A percentile compares a stretch with the other conserved stretches of the same genome.
Conservation (phyloP, 192 early-diverging fungal species). For the Rhizoclosmatium globosum region DNA sequence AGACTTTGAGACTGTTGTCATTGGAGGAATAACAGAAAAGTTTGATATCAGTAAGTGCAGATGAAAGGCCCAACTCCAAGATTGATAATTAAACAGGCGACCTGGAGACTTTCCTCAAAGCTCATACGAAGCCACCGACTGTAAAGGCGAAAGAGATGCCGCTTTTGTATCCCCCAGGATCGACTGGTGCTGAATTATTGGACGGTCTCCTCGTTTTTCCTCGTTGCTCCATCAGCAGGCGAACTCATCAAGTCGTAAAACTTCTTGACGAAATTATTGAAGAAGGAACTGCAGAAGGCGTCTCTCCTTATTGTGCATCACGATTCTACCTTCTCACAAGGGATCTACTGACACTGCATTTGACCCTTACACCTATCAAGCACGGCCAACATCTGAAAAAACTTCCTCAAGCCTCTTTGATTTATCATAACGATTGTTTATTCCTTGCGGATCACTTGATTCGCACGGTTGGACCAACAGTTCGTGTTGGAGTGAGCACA, state of each 20-base stretch:
- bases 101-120: too few relatives aligned
- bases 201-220: background rate
- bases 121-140: background rate
- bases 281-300: conserved; percentile 20
- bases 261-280: background rate
- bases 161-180: conserved; percentile 10
- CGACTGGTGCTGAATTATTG: conserved; percentile 18
- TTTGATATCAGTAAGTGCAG: background rate
- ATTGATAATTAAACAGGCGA: too few relatives aligned
- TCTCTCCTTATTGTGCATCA: conserved; percentile 26
- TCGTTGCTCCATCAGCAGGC: conserved; percentile 11
- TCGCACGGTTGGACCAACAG: conserved; percentile 22
- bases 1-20: conserved; percentile 11
- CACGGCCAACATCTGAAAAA: background rate
- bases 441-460: conserved; percentile 52
- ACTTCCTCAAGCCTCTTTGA: conserved; percentile 60
- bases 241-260: background rate
- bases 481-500: conserved; percentile 5
- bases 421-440: conserved; percentile 80
- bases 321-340: conserved; percentile 31
- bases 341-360: conserved; percentile 24
- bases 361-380: conserved; percentile 25
- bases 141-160: background rate
- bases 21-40: conserved; percentile 2
- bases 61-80: too few relatives aligned